A percentile compares a stretch with the other conserved stretches of the same genome.
Conservation (phyloP, 2,329 filamentous ascomycete species). For the Cladophialophora psammophila region DNA sequence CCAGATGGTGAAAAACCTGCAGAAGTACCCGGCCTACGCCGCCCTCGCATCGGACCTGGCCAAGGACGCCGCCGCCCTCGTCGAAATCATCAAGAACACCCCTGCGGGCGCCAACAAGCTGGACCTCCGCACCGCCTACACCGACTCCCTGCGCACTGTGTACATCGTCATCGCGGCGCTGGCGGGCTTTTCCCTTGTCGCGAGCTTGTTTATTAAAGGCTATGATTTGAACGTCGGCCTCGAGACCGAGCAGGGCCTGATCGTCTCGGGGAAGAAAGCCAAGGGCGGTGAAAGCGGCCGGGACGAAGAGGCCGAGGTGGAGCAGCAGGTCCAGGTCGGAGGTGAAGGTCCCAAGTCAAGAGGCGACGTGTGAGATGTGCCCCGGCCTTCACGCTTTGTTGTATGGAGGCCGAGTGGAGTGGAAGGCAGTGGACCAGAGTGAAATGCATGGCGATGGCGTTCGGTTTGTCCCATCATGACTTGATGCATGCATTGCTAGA, state of each 20-base stretch:
- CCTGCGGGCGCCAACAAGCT: constrained; percentile 50
- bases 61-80: constrained; percentile 65
- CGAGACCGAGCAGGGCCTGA: constrained; percentile 58
- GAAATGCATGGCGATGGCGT: neutral
- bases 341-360: neutral
- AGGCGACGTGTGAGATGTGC: neutral
- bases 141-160: constrained; percentile 61
- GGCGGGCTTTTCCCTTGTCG: constrained; percentile 58
- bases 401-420: neutral
- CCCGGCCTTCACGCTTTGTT: neutral
- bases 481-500: neutral
- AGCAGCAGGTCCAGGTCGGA: neutral
- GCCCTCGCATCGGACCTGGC: constrained; percentile 59
- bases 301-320: neutral
- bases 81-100: constrained; percentile 65
- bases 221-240: constrained; percentile 57
- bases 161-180: constrained; percentile 65
- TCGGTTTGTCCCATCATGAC: neutral
- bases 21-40: constrained; percentile 57
- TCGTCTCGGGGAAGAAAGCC: constrained; percentile 49
- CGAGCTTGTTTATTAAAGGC: constrained; percentile 61
- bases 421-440: neutral
- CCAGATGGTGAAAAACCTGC: constrained; percentile 60
- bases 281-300: neutral
- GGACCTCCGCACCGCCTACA: constrained; percentile 61